Percentiles rank a stretch among this genome's conserved stretches.
phyloP scores from a whole-genome alignment of 2,329 filamentous ascomycete species.

The Xylaria sp. region DNA sequence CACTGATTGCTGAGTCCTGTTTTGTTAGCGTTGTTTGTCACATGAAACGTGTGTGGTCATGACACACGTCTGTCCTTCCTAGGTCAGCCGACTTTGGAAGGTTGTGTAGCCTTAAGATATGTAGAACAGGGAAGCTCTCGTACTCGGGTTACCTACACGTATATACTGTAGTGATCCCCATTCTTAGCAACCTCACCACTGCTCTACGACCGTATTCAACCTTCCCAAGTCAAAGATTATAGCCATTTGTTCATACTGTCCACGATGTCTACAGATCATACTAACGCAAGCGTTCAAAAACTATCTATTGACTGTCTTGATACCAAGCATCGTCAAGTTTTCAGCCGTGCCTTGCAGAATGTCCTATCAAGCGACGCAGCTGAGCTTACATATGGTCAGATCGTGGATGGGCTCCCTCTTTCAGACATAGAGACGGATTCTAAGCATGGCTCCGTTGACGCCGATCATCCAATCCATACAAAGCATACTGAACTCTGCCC shows the following conservation, averaged over 20 bases:
- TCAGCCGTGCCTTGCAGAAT: background rate
- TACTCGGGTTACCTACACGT: background rate
- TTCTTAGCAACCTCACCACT: background rate
- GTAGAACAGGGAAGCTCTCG: too few species aligned
- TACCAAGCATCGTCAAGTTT: background rate
- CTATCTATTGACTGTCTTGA: background rate
- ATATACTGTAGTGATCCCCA: background rate
- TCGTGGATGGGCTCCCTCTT: background rate
- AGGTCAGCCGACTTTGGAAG: too few species aligned
- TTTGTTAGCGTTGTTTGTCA: background rate
- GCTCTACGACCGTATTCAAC: background rate
- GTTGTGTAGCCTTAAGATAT: too few species aligned
- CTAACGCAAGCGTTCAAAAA: background rate
- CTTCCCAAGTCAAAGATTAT: background rate
- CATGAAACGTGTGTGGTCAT: background rate
- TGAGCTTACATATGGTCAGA: background rate
- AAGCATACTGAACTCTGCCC: background rate
- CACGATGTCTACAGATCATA: background rate
- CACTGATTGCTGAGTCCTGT: background rate
- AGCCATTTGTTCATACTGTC: background rate
- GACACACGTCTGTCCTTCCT: too few species aligned
- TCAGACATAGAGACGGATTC: background rate
- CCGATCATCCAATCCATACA: background rate
- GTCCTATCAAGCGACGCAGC: background rate
- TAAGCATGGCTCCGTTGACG: background rate